These are phyloP conservation scores for Elsinoe perseae DNA, from an alignment of 2,329 filamentous ascomycete species.

Conservation along the genomic window DNA sequence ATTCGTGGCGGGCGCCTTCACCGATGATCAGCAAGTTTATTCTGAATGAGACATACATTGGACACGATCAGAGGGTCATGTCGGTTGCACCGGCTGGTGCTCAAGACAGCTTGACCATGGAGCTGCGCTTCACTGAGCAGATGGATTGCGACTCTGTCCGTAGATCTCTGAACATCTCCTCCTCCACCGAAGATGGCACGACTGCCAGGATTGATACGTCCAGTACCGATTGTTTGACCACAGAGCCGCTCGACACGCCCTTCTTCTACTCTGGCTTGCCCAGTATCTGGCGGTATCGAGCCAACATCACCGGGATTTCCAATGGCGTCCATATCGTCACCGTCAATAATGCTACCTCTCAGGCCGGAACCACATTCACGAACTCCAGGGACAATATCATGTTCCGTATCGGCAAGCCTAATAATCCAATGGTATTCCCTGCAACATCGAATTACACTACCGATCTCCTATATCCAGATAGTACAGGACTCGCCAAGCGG, in stretches of 20 bases:
- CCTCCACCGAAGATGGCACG: constrained; percentile 43
- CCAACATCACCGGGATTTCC: constrained; percentile 48
- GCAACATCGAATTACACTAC: constrained; percentile 51
- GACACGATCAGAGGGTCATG: constrained; percentile 51
- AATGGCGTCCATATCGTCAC: constrained; percentile 55
- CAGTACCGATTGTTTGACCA: constrained; percentile 40
- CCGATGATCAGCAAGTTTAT: constrained; percentile 54
- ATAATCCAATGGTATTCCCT: constrained; percentile 55
- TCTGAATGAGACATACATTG: constrained; percentile 33
- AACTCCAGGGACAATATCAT: constrained; percentile 53
- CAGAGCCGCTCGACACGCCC: constrained; percentile 33
- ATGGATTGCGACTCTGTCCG: constrained; percentile 55
- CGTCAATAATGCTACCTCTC: constrained; percentile 46
- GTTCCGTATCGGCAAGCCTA: constrained; percentile 49
- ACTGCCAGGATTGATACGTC: constrained; percentile 38
- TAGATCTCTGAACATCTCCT: constrained; percentile 44
- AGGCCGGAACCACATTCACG: constrained; percentile 36
- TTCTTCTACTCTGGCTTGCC: constrained; percentile 43
- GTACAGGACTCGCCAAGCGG: constrained; percentile 19
- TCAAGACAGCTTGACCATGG: constrained; percentile 42
- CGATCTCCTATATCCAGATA: constrained; percentile 41
- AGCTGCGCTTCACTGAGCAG: constrained; percentile 51
- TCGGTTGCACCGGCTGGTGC: constrained; percentile 37
- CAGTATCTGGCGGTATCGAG: constrained; percentile 47
- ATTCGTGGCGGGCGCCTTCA: constrained; percentile 42